Conservation (phyloP, 495 filamentous ascomycete genomes). For the Trichoderma gamsii region DNA sequence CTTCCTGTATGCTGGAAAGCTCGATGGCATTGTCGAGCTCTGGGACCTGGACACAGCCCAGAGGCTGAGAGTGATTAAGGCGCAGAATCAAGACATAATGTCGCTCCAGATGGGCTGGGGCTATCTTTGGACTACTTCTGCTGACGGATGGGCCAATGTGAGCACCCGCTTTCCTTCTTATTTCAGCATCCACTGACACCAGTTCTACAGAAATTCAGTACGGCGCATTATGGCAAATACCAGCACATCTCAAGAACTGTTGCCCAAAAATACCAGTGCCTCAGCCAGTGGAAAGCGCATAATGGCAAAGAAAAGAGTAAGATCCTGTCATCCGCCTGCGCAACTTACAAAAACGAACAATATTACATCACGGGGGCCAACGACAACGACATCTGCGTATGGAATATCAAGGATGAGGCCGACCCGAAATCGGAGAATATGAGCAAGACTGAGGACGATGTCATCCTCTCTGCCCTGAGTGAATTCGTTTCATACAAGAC, state of each 20-base stretch:
- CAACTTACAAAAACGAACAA: constrained; percentile 57
- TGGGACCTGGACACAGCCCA: constrained; percentile 97
- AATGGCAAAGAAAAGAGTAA: constrained; percentile 47
- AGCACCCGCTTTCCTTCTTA: constrained; percentile 19
- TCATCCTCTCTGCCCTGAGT: constrained; percentile 73
- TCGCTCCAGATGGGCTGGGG: constrained; percentile 77
- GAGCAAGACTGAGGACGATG: constrained; percentile 47
- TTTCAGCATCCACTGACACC: constrained; percentile 15
- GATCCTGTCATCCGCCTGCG: constrained; percentile 78
- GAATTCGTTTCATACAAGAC: constrained; percentile 88
- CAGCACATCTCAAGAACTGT: constrained; percentile 53
- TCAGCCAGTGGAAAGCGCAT: constrained; percentile 80
- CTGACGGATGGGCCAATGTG: constrained; percentile 77
- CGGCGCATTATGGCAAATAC: constrained; percentile 49
- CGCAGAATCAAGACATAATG: constrained; percentile 77
- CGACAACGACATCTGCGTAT: constrained; percentile 80
- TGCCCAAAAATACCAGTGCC: constrained; percentile 80
- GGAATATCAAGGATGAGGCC: constrained; percentile 66
- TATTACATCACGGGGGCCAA: constrained; percentile 93
- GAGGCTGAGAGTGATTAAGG: constrained; percentile 74
- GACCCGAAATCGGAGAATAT: constrained; percentile 23
- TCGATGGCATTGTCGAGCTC: constrained; percentile 86
- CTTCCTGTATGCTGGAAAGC: constrained; percentile 82
- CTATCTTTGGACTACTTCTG: constrained; percentile 74
- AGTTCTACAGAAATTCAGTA: constrained; percentile 47